Evolutionary conservation across 257 asterid species (phyloP), one percentile per base, ranked within the genome.

Genomic region (Solanum virginianum): DNA sequence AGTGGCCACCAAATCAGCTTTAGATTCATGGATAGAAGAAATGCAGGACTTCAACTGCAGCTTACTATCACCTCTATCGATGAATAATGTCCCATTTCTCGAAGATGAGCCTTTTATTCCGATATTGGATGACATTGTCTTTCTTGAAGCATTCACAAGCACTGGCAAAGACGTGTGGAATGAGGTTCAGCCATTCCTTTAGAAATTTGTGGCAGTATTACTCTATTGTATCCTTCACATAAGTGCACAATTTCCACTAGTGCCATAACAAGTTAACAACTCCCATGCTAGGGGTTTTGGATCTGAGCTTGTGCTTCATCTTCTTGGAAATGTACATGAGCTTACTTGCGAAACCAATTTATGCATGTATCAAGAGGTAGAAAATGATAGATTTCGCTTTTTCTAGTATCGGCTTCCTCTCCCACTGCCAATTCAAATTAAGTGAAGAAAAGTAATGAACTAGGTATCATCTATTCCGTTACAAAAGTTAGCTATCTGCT

Each of bases 101-200:
- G 83, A 85, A 66, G 89, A 82, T 53, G 90, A 86, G 26, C 71
- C 85, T 5, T 89, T 87, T 77, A 32, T 86, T 83, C 92, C 91
- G 84, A 70, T 86, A 39, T 57, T 87, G 53, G 92, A 91, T 22
- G 81, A 84, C 68, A 51, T 77, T 51, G 81, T 87, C 75, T 49
- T 59, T 29, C 68, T 88, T 26, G 89, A 85, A 41, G 84, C 88
- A 57, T 75, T 88, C 66, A 86, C 81, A 81, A 81, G 13, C n/a
- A 29, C 74, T 66, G 45, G n/a, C 45, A 66, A 66, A 66, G 74
- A 29, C 15, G 11, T n/a, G 3, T 59, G 80, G 66, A 69, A 86
- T 22, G 84, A 45, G 41, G 43, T 80, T 55, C 89, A 81, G 55
- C 80, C 86, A 15, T 72, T 82, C 84, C 54, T 75, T 62, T 22